Conservation (phyloP, 139 green algal species). For the Chlorokybus atmophyticus region DNA sequence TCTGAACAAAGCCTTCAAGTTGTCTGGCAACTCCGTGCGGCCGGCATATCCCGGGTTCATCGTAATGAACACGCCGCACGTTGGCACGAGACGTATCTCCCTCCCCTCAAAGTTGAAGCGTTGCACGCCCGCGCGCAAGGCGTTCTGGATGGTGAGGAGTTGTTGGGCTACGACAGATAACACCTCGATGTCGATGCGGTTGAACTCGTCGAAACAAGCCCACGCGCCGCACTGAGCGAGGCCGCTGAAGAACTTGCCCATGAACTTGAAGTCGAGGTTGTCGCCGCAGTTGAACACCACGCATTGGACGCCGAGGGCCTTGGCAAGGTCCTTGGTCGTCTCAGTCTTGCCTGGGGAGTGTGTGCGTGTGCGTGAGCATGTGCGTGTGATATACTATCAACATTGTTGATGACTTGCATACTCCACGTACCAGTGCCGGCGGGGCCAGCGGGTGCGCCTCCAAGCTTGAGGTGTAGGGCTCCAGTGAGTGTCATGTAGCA, state of each 20-base stretch:
- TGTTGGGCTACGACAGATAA: slow-evolving; percentile 75
- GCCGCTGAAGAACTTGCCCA: slow-evolving; percentile 71
- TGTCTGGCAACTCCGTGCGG: slow-evolving; percentile 66
- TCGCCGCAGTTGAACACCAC: slow-evolving; percentile 88
- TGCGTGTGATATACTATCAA: too few relatives aligned
- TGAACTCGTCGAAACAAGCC: slow-evolving; percentile 85
- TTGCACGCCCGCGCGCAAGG: slow-evolving; percentile 39
- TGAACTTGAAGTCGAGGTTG: slow-evolving; percentile 67
- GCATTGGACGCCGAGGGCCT: slow-evolving; percentile 70
- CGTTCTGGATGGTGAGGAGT: slow-evolving; percentile 55
- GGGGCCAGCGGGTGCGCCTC: slow-evolving; percentile 62
- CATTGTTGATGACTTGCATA: too few relatives aligned
- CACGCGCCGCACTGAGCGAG: slow-evolving; percentile 69
- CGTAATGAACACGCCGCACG: slow-evolving; percentile 73
- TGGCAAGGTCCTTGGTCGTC: slow-evolving; percentile 77
- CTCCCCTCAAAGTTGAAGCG: slow-evolving; percentile 74
- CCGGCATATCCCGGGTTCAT: slow-evolving; percentile 85
- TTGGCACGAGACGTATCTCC: slow-evolving; percentile 56
- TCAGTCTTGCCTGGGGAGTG: slow-evolving; percentile 87
- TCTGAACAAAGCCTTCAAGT: slow-evolving; percentile 72
- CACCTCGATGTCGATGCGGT: slow-evolving; percentile 76
- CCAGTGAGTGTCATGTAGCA: slow-evolving; percentile 81
- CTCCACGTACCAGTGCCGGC: slow-evolving; percentile 62
- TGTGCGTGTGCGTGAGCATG: too few relatives aligned
- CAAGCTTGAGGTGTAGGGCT: slow-evolving; percentile 72